Evolutionary conservation across 257 asterid genomes (phyloP), one percentile per base, ranked within the genome.

Genomic region (Parsonsia alboflavescens): DNA sequence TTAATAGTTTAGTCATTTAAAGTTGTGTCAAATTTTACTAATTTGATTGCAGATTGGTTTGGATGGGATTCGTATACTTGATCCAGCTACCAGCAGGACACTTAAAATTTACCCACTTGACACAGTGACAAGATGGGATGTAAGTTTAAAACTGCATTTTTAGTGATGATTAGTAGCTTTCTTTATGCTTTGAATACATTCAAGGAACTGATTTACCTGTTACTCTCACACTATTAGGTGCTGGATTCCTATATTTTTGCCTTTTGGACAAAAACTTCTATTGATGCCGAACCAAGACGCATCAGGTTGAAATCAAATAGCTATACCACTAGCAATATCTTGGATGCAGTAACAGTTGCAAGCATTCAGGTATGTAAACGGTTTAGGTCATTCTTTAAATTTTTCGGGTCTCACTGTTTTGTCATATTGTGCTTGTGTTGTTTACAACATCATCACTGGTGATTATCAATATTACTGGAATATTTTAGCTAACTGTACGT

Each of bases 301-400:
- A 68, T 89, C 67, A 87, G 98, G 86, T 79, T 93, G 84, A 91
- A 86, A 88, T 93, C 97, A 72, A 93, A 82, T 83, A 83, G 89
- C 80, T 91, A 93, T 81, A 93, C 97, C 42, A 88, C 91, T n/a
- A 93, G 77, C 81, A 89, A 85, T 84, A 89, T 93, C 39, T 82
- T 91, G 90, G 98, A 93, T 78, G 81, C 85, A 0, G 98, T 91
- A 74, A 85, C 97, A 68, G 96, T 97, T 24, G 92, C 97, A 63
- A 91, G 96, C 88, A 89, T 93, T 82, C 98, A 93, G 97, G 98
- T 93, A 71, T 44, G 50, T 11, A 22, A n/a, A 71, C 70, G 68
- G 61, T 39, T 17, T 54, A 42, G 53, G 44, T 42, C 46, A 7
- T 5, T 42, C 33, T 9, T 45, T 62, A 45, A 24, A 33, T 71